phyloP scores from a whole-genome alignment of 2,329 filamentous ascomycete genomes.

The Diaporthe citrichinensis region DNA sequence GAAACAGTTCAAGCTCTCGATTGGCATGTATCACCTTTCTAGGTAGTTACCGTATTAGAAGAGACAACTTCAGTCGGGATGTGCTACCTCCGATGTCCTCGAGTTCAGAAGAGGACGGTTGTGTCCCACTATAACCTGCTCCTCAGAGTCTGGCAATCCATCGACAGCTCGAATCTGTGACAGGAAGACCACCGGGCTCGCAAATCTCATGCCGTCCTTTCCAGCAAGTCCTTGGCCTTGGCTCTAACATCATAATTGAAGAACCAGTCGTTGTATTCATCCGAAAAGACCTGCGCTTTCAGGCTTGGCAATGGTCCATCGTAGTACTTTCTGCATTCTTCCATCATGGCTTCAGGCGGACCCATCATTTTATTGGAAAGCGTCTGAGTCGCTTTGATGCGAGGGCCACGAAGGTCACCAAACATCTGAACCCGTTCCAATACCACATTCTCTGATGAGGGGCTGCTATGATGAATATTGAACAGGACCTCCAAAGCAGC shows the following conservation, averaged over 20 bases:
- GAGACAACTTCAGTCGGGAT: too few relatives aligned
- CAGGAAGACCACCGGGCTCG: too few relatives aligned
- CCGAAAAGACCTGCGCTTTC: constrained; percentile 19
- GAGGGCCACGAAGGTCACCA: constrained; percentile 20
- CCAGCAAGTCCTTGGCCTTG: not conserved
- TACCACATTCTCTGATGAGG: not conserved
- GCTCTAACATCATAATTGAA: constrained; percentile 8
- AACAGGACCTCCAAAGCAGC: constrained; percentile 16
- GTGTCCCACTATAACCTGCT: too few relatives aligned
- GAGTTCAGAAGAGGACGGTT: too few relatives aligned
- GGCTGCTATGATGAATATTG: not conserved
- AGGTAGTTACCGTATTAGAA: too few relatives aligned
- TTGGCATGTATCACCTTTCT: too few relatives aligned
- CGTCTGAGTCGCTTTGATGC: constrained; percentile 13
- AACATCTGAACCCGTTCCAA: constrained; percentile 26
- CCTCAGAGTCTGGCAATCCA: too few relatives aligned
- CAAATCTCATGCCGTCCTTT: not conserved
- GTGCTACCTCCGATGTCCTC: too few relatives aligned
- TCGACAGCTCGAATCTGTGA: too few relatives aligned
- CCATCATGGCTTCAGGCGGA: constrained; percentile 17
- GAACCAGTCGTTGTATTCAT: constrained; percentile 24
- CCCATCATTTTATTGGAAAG: constrained; percentile 25
- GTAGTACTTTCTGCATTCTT: constrained; percentile 19
- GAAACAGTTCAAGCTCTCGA: too few relatives aligned
- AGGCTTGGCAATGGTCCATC: constrained; percentile 11